Base-by-base conservation (phyloP, 2,329 filamentous ascomycete genomes). In the Purpureocillium lavendulum region DNA sequence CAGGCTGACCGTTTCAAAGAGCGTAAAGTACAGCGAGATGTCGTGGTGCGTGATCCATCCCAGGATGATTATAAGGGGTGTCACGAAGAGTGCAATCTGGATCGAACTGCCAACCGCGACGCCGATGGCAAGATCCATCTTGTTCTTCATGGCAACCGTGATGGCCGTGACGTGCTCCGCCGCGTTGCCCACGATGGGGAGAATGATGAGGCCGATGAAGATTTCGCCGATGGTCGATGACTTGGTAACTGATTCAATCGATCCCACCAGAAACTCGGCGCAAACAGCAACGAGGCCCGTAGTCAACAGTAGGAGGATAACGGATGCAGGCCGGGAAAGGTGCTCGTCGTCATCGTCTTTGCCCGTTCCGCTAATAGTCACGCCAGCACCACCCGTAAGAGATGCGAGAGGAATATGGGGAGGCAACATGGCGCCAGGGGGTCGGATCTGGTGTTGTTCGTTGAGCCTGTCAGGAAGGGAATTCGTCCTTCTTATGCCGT, bases 1-100 rank as follows among this genome's bases (percentile, higher is more conserved):
- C 53, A 94, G 75, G 41, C 83, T 86, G 16, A 92, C 84, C 0
- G 87, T 94, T 71, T 94, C 87, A 61, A 94, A 94, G 36, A 87
- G 73, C 44, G 87, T 87, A 60, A 94, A 94, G 66, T 90, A 88
- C 28, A 94, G 71, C 21, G 82, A 75, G 80, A 86, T 84, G n/a
- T 80, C 69, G 43, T 73, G 74, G 44, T 70, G 62, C 58, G 84
- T 73, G 44, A 71, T 73, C 82, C 82, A 86, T n/a, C 80, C 82
- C 15, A 85, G 65, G 17, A 85, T 76, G 26, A 86, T 81, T 26
- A 84, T 71, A 14, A 85, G 64, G 1, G 82, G 82, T 4, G 81
- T 84, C 38, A 85, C 70, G 53, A 85, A 82, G 7, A 86, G 66
- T 12, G 81, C 76, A 56, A 86, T 84, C 60, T 86, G 82, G 49